Conservation (phyloP, 2,329 filamentous ascomycete genomes). For the Exophiala bonariae region DNA sequence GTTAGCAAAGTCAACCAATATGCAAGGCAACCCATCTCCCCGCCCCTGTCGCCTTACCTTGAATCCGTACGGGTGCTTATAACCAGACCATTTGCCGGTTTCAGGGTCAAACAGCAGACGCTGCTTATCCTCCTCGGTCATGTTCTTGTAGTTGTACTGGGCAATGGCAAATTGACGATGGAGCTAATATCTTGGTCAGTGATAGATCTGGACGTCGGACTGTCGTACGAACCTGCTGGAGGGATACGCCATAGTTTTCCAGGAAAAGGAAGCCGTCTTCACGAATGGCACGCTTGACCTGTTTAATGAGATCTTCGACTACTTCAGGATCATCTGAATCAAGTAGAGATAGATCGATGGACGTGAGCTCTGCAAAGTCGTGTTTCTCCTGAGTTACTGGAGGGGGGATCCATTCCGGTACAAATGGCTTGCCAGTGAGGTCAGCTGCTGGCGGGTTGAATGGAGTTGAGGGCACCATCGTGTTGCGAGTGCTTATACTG, state of each 20-base stretch:
- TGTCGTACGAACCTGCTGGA: no score
- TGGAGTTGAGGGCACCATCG: conserved; percentile 34
- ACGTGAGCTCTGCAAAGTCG: conserved; percentile 44
- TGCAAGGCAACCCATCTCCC: conserved; percentile 48
- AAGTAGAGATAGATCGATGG: conserved; percentile 46
- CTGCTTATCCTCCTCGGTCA: conserved; percentile 51
- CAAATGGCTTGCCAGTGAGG: conserved; percentile 41
- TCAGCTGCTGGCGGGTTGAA: conserved; percentile 44
- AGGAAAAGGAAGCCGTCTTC: conserved; percentile 50
- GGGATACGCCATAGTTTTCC: conserved; percentile 52
- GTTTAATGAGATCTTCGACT: conserved; percentile 44
- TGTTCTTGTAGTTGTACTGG: conserved; percentile 53
- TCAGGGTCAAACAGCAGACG: conserved; percentile 51
- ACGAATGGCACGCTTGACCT: conserved; percentile 44
- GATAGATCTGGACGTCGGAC: no score
- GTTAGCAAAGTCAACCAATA: conserved; percentile 3
- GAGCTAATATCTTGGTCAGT: no score
- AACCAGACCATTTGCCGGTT: conserved; percentile 51
- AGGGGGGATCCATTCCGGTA: conserved; percentile 47
- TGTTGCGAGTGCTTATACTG: no score
- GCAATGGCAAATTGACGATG: conserved; percentile 53
- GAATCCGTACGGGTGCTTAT: conserved; percentile 53
- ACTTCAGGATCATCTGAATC: conserved; percentile 44
- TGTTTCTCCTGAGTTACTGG: conserved; percentile 46
- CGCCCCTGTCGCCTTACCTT: no score